phyloP scores from a whole-genome alignment of 495 filamentous ascomycete species.

The Chaetomium cochliodes region DNA sequence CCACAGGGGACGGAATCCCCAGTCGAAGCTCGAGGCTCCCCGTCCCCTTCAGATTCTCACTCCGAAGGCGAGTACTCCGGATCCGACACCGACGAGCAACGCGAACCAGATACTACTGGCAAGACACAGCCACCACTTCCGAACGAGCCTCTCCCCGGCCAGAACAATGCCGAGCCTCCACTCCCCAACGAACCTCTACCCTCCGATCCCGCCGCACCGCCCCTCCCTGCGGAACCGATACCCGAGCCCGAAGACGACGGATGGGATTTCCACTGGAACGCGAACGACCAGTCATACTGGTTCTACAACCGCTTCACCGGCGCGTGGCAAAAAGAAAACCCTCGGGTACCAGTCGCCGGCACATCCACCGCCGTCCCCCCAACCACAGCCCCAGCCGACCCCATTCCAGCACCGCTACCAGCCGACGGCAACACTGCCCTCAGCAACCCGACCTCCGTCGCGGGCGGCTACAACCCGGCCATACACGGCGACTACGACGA shows the following conservation, averaged over 20 bases:
- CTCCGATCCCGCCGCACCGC: slow-evolving; percentile 30
- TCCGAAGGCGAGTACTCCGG: slow-evolving; percentile 26
- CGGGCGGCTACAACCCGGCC: slow-evolving; percentile 86
- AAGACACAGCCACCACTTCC: slow-evolving; percentile 15
- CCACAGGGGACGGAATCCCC: background rate
- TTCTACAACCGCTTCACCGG: slow-evolving; percentile 85
- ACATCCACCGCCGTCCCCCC: slow-evolving; percentile 28
- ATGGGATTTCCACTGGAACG: slow-evolving; percentile 85
- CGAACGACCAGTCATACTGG: slow-evolving; percentile 67
- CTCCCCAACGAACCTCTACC: slow-evolving; percentile 36
- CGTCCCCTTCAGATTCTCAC: slow-evolving; percentile 8
- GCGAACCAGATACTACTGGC: background rate
- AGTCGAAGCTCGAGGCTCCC: background rate
- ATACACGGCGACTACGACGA: slow-evolving; percentile 97
- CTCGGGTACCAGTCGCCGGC: slow-evolving; percentile 61
- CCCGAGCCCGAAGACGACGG: slow-evolving; percentile 66
- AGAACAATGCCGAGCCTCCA: slow-evolving; percentile 24
- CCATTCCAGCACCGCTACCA: slow-evolving; percentile 25
- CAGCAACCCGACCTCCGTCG: slow-evolving; percentile 35
- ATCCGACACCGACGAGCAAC: slow-evolving; percentile 4
- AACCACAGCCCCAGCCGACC: slow-evolving; percentile 26
- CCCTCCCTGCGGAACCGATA: slow-evolving; percentile 42
- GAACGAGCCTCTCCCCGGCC: slow-evolving; percentile 19
- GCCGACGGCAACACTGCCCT: slow-evolving; percentile 28
- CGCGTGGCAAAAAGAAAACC: slow-evolving; percentile 84